Evolutionary conservation across 495 filamentous ascomycete species (phyloP).

Genomic region (Mytilinidion resinicola): DNA sequence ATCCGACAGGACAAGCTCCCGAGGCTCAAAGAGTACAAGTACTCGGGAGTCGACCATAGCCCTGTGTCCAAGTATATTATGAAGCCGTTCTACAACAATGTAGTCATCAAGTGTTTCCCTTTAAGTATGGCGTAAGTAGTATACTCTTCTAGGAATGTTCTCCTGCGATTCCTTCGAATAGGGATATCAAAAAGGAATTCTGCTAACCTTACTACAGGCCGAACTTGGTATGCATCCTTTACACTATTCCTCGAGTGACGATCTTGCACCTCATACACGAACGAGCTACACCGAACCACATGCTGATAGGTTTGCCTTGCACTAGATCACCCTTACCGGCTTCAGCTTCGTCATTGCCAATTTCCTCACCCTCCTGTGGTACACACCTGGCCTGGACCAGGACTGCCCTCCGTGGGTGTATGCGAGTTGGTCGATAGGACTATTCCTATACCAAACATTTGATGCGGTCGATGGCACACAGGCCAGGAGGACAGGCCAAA

Average conservation of each 20-base stretch:
- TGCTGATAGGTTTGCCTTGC: conserved; percentile 1
- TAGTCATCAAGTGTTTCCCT: conserved; percentile 89
- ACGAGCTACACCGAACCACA: background rate
- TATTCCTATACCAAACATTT: conserved; percentile 97
- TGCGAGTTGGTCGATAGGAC: conserved; percentile 75
- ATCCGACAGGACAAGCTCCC: conserved; percentile 84
- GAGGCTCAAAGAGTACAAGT: conserved; percentile 53
- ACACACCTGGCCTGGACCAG: conserved; percentile 87
- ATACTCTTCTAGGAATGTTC: background rate
- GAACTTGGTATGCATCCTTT: conserved; percentile 50
- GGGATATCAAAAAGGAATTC: no score
- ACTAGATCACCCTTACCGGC: conserved; percentile 78
- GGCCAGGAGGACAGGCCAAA: conserved; percentile 86
- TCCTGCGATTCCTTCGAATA: conserved; percentile 8
- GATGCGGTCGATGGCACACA: conserved; percentile 95
- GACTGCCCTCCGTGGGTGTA: conserved; percentile 96
- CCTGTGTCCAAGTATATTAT: conserved; percentile 82
- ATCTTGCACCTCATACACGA: background rate
- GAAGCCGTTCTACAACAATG: conserved; percentile 95
- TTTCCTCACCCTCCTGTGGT: conserved; percentile 90
- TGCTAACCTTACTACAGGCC: conserved; percentile 41
- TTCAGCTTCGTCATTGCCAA: conserved; percentile 90
- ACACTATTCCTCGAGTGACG: background rate
- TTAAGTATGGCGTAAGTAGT: conserved; percentile 81
- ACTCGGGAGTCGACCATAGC: conserved; percentile 69